Conservation (phyloP, 768 basidiomycete species). For the Brasilioporus rufonigricans region DNA sequence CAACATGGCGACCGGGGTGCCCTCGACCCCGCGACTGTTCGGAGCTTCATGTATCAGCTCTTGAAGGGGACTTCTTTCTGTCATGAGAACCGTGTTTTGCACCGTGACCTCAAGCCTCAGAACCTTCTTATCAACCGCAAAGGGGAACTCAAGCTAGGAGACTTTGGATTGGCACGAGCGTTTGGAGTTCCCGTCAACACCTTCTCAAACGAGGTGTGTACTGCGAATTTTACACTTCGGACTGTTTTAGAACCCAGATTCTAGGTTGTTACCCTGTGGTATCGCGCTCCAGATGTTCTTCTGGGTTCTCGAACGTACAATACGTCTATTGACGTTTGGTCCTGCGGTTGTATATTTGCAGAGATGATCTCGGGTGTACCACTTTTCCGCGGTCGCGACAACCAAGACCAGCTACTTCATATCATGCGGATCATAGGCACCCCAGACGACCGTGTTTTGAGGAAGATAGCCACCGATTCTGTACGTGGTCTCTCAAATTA, state of each 20-base stretch:
- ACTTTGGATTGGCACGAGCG: conserved; percentile 95
- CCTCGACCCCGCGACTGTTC: conserved; percentile 81
- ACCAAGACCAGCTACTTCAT: conserved; percentile 95
- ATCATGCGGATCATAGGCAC: conserved; percentile 98
- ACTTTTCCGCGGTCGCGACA: conserved; percentile 94
- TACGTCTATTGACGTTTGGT: conserved; percentile 99
- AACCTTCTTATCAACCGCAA: conserved; percentile 97
- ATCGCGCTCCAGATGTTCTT: conserved; percentile 96
- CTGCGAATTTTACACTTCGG: not conserved
- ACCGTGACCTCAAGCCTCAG: conserved; percentile 97
- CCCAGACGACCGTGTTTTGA: conserved; percentile 81
- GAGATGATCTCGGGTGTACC: conserved; percentile 99
- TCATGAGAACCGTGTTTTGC: conserved; percentile 96
- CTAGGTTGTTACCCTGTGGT: conserved; percentile 98
- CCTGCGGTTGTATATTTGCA: conserved; percentile 97
- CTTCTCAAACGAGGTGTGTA: conserved; percentile 87
- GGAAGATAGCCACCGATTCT: conserved; percentile 87
- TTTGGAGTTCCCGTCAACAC: conserved; percentile 99
- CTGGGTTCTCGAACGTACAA: conserved; percentile 96
- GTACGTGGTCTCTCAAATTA: conserved; percentile 42
- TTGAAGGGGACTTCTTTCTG: conserved; percentile 97
- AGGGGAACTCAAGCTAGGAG: conserved; percentile 94
- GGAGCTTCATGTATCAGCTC: conserved; percentile 97
- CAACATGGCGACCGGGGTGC: conserved; percentile 95
- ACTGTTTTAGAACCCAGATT: conserved; percentile 1